Base-by-base conservation (phyloP, 106 monocot species). In the Dendrobium chrysotoxum region DNA sequence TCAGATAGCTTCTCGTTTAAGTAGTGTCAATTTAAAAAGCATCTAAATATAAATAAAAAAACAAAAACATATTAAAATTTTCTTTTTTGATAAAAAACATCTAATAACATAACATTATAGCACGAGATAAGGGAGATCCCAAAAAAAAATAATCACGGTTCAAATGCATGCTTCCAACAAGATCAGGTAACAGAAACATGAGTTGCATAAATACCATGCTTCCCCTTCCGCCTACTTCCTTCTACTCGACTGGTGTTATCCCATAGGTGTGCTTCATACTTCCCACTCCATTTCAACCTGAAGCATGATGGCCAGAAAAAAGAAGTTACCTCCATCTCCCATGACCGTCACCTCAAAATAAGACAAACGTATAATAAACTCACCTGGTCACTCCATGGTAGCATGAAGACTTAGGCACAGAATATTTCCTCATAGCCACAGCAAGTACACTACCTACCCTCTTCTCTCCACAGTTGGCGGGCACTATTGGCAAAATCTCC, bases 261-360 rank as follows among this genome's bases (percentile, higher is more conserved):
- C 92, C 92, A 89, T n/a, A 89, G 78, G 78, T 92, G 92, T 26
- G 92, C 92, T 81, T 92, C 92, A 53, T 77, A 92, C 68, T 92
- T 92, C n/a, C 92, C 92, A 75, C 92, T 92, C 92, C 92, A 92
- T 65, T 87, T 92, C 53, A 87, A 72, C 89, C 92, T 92, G 65
- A 76, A 81, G 58, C 4, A 7, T 31, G 10, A 80, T 46, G 20
- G 16, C 45, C 18, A 65, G 66, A 47, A n/a, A 42, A 15, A 4
- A 38, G 80, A n/a, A 81, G 23, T 18, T 20, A 41, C 15, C 4
- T 47, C 1, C 2, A 28, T 40, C 13, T 18, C 21, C 44, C 45
- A 11, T 21, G 38, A 5, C 7, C 31, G 11, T n/a, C 77, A 30
- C 68, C 16, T 40, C 74, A 68, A 44, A 38, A 76, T 47, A 80